Base-by-base conservation (phyloP, 345 rosid genomes). In the Luvunga scandens region DNA sequence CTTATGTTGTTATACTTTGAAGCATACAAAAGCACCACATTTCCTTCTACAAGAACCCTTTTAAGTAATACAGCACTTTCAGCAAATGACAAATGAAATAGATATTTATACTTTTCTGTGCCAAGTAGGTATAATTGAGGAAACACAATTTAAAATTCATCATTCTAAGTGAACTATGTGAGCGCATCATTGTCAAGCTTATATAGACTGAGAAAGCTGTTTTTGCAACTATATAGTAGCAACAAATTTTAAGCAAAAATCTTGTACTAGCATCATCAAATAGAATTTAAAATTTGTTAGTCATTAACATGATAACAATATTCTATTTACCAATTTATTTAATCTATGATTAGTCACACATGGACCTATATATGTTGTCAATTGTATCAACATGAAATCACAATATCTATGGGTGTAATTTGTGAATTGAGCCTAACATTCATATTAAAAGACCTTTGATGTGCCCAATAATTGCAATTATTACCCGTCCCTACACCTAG, bases 21-120 rank as follows among this genome's bases (percentile, higher is more conserved):
- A 81, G 98, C 91, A 85, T 91, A 89, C 42, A 95, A 81, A 64
- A 95, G 94, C 81, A 88, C 98, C n/a, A 84, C 94, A 86, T 90
- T 95, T 68, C 97, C 96, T 77, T 97, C 97, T 91, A 87, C n/a
- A 84, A 62, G 69, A 72, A 79, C 21, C 72, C 31, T n/a, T 71
- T 78, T 69, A 39, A 72, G 53, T 73, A 66, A 34, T 45, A n/a
- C n/a, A n/a, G n/a, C n/a, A n/a, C 48, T 66, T 12, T 4, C 57
- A 34, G 75, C 21, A 72, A 66, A 22, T 28, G 62, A 36, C 31
- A 39, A 63, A 34, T 22, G 7, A 56, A 66, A 10, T 21, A 6
- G 1, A 60, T 25, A 38, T 30, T 25, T 6, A 12, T 4, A 75
- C 31, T 60, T n/a, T 60, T 60, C 18, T 25, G 33, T 36, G 38